phyloP scores from a whole-genome alignment of 2,329 filamentous ascomycete genomes.

The Nothopassalora personata region DNA sequence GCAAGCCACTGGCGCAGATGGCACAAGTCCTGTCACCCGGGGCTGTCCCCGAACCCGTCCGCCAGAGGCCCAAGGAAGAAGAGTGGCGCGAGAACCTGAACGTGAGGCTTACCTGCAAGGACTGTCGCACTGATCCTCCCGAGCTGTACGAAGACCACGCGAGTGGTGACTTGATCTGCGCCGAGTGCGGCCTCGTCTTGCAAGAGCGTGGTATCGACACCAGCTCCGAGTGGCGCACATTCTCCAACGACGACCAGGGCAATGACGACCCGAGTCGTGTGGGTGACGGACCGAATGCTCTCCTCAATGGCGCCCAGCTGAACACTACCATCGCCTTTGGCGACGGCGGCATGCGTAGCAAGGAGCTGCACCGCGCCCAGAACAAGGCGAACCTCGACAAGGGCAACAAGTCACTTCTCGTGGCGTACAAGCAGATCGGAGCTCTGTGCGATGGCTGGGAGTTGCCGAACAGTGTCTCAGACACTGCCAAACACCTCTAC shows the following conservation, averaged over 20 bases:
- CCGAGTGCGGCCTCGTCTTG: slow-evolving; percentile 83
- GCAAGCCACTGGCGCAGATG: slow-evolving; percentile 29
- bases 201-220: slow-evolving; percentile 90
- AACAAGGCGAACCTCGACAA: slow-evolving; percentile 78
- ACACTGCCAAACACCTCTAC: slow-evolving; percentile 90
- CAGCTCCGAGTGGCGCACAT: slow-evolving; percentile 96
- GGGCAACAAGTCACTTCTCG: slow-evolving; percentile 71
- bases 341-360: slow-evolving; percentile 63
- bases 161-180: slow-evolving; percentile 87
- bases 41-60: slow-evolving; percentile 38
- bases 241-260: slow-evolving; percentile 95
- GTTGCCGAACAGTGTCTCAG: slow-evolving; percentile 73
- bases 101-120: slow-evolving; percentile 76
- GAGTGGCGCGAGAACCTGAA: slow-evolving; percentile 80
- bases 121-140: slow-evolving; percentile 88
- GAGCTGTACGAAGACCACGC: slow-evolving; percentile 91
- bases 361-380: slow-evolving; percentile 76
- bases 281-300: slow-evolving; percentile 83
- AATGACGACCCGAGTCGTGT: slow-evolving; percentile 97
- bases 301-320: slow-evolving; percentile 84
- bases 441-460: slow-evolving; percentile 79
- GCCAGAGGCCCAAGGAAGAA: slow-evolving; percentile 34
- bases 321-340: slow-evolving; percentile 83
- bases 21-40: slow-evolving; percentile 41
- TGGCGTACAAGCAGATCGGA: slow-evolving; percentile 83